These are phyloP conservation scores for Hirschioporus abietinus DNA, from an alignment of 768 basidiomycete genomes.

Conservation along the genomic window DNA sequence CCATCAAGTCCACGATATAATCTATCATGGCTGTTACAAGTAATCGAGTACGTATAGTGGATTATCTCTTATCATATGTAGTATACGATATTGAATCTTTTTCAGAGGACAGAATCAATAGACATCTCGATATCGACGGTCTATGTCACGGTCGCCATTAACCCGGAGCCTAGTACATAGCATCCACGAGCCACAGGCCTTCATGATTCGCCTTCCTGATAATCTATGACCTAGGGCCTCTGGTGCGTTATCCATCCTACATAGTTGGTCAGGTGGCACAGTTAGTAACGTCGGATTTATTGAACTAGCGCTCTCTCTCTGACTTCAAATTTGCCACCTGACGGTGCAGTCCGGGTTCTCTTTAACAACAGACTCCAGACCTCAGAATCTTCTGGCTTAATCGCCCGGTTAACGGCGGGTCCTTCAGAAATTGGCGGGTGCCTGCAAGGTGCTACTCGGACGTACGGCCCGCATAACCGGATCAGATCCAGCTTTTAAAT, in stretches of 20 bases:
- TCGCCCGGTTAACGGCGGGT: conserved; percentile 1
- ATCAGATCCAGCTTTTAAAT: conserved; percentile 1
- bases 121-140: too few species aligned
- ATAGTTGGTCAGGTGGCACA: neutral
- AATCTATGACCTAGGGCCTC: neutral
- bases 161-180: too few species aligned
- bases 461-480: neutral
- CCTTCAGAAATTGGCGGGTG: neutral
- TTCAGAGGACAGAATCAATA: too few species aligned
- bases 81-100: too few species aligned
- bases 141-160: too few species aligned
- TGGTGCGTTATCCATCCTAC: neutral
- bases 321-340: neutral
- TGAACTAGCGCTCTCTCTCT: neutral
- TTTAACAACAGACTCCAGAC: neutral
- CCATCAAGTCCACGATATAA: too few species aligned
- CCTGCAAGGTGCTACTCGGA: neutral
- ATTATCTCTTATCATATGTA: too few species aligned
- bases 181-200: neutral
- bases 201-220: neutral
- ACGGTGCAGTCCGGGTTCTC: neutral
- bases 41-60: too few species aligned
- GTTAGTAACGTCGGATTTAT: neutral
- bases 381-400: neutral
- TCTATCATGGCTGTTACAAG: too few species aligned